Evolutionary conservation across 148 eudicot species (phyloP).

Genomic region (Fagopyrum homotropicum): DNA sequence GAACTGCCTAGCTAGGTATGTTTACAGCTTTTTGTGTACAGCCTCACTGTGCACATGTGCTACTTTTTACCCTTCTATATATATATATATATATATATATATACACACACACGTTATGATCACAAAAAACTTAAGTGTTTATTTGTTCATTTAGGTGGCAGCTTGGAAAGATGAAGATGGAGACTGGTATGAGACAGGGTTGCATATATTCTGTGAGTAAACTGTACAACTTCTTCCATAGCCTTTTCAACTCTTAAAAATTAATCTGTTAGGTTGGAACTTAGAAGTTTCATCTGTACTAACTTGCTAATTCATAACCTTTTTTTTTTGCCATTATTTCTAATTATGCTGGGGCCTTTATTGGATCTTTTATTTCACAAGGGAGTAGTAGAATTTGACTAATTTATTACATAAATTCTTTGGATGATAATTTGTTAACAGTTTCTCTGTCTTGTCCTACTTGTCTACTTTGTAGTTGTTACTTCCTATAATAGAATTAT

Average conservation of each 20-base stretch:
- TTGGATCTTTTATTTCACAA: background rate
- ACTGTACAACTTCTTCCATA: background rate
- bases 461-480: background rate
- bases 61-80: too few species aligned
- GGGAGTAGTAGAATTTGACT: background rate
- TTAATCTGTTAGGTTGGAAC: background rate
- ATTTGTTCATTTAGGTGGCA: slow-evolving; percentile 48
- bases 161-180: slow-evolving; percentile 99
- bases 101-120: too few species aligned
- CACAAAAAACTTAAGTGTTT: background rate
- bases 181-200: slow-evolving; percentile 97
- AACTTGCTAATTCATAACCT: background rate
- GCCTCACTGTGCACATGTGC: too few species aligned
- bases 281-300: background rate
- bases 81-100: too few species aligned
- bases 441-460: background rate
- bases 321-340: background rate
- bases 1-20: too few species aligned
- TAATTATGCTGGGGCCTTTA: background rate
- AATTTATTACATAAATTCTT: background rate
- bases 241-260: background rate
- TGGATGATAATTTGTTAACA: background rate
- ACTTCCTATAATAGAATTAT: background rate
- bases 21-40: too few species aligned
- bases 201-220: slow-evolving; percentile 96